phyloP scores from a whole-genome alignment of 768 basidiomycete species.

The Chlorophyllum brunneum region DNA sequence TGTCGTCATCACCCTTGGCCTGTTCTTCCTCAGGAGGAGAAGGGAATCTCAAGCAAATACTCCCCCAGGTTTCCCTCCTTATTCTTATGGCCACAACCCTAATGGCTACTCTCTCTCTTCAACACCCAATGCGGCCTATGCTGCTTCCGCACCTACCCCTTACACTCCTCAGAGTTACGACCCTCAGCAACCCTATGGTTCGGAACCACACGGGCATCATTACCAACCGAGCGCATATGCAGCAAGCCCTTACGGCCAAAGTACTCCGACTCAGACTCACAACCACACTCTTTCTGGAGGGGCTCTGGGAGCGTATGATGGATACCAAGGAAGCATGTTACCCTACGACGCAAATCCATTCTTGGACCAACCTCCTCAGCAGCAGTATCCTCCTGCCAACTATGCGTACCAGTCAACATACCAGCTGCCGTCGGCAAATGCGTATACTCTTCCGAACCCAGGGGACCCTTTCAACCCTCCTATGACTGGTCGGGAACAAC shows the following conservation, averaged over 20 bases:
- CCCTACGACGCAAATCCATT: conserved; percentile 24
- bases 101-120: conserved; percentile 9
- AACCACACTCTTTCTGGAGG: conserved; percentile 4
- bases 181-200: conserved; percentile 1
- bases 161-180: conserved; percentile 4
- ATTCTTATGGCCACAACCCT: background rate
- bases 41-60: conserved; percentile 2
- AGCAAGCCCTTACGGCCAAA: conserved; percentile 26
- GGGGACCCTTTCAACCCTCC: conserved; percentile 15
- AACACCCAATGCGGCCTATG: background rate
- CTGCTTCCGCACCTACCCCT: background rate
- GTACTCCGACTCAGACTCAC: background rate
- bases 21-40: conserved; percentile 44
- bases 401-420: conserved; percentile 15
- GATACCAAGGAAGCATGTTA: conserved; percentile 5
- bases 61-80: conserved; percentile 14
- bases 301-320: background rate
- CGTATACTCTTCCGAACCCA: conserved; percentile 18
- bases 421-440: conserved; percentile 17
- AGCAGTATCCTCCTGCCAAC: conserved; percentile 10
- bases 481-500: background rate
- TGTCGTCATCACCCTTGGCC: conserved; percentile 43
- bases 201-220: background rate
- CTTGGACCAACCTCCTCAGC: conserved; percentile 19
- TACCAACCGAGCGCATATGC: conserved; percentile 8